A percentile compares a stretch with the other conserved stretches of the same genome.
Conservation (phyloP, 768 basidiomycete species). For the Boletus eberwhitei region DNA sequence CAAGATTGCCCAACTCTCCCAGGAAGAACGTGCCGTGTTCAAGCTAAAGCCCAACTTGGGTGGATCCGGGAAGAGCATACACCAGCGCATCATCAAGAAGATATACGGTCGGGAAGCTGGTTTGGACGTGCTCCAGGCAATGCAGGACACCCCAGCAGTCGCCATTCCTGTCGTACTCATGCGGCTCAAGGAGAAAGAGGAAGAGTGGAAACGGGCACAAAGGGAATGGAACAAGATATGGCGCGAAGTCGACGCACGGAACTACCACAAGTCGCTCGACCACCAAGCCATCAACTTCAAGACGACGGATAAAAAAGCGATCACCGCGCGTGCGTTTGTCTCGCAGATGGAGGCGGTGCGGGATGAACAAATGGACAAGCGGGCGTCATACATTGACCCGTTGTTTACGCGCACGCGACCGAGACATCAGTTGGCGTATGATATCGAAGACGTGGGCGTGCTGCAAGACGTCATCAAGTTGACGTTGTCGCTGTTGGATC, state of each 20-base stretch:
- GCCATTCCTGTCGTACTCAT: constrained; percentile 88
- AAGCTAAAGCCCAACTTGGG: constrained; percentile 88
- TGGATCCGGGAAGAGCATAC: constrained; percentile 80
- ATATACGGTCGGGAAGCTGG: constrained; percentile 90
- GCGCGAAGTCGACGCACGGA: constrained; percentile 93
- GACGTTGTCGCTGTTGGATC: constrained; percentile 86
- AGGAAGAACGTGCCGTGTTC: constrained; percentile 76
- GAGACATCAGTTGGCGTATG: constrained; percentile 77
- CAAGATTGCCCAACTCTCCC: constrained; percentile 75
- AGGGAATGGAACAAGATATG: constrained; percentile 99
- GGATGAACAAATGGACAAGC: constrained; percentile 76
- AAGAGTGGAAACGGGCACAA: constrained; percentile 97
- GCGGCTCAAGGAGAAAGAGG: constrained; percentile 93
- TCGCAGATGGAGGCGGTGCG: constrained; percentile 81
- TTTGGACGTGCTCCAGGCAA: constrained; percentile 73
- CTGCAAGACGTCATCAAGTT: constrained; percentile 88
- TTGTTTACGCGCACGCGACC: constrained; percentile 58
- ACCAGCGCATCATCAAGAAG: constrained; percentile 94
- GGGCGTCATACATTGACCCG: constrained; percentile 56
- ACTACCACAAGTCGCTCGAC: constrained; percentile 91
- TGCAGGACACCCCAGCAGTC: constrained; percentile 88
- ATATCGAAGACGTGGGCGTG: constrained; percentile 68
- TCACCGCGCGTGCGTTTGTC: constrained; percentile 72
- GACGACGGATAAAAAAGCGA: constrained; percentile 81
- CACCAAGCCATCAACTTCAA: constrained; percentile 93